A percentile compares a stretch with the other conserved stretches of the same genome.
phyloP scores from a whole-genome alignment of 2,329 filamentous ascomycete genomes.

The Aphanocladium album region DNA sequence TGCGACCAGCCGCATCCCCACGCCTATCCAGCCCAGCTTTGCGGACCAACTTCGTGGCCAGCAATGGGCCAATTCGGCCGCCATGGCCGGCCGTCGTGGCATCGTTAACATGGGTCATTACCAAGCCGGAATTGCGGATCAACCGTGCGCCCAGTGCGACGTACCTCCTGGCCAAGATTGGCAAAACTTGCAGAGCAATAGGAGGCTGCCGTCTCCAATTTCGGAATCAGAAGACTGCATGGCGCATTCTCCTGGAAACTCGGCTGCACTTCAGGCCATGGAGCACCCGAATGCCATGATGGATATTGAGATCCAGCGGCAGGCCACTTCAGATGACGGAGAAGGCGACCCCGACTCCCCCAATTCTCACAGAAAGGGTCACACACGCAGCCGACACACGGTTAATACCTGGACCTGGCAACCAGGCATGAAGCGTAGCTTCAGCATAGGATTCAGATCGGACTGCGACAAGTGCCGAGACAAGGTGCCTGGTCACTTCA shows the following conservation, averaged over 20 bases:
- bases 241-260: slow-evolving; percentile 30
- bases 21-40: slow-evolving; percentile 55
- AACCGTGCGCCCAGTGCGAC: slow-evolving; percentile 33
- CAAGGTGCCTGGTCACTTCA: slow-evolving; percentile 74
- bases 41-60: slow-evolving; percentile 51
- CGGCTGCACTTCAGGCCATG: slow-evolving; percentile 34
- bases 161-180: slow-evolving; percentile 47
- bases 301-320: slow-evolving; percentile 28
- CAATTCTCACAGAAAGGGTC: slow-evolving; percentile 48
- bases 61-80: slow-evolving; percentile 35
- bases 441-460: slow-evolving; percentile 72
- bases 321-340: slow-evolving; percentile 23
- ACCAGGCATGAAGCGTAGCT: slow-evolving; percentile 62
- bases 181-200: slow-evolving; percentile 48
- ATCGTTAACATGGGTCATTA: slow-evolving; percentile 36
- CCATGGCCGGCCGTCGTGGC: slow-evolving; percentile 28
- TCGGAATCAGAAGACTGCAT: slow-evolving; percentile 50
- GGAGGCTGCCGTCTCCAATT: slow-evolving; percentile 55
- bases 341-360: slow-evolving; percentile 35
- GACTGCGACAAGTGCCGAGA: slow-evolving; percentile 74
- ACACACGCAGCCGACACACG: slow-evolving; percentile 55
- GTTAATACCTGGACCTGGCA: slow-evolving; percentile 57
- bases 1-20: slow-evolving; percentile 47
- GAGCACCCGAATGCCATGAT: slow-evolving; percentile 35
- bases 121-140: slow-evolving; percentile 34